These are phyloP conservation scores for Logfia minima DNA, from an alignment of 129 eudicot genomes.

Conservation along the genomic window DNA sequence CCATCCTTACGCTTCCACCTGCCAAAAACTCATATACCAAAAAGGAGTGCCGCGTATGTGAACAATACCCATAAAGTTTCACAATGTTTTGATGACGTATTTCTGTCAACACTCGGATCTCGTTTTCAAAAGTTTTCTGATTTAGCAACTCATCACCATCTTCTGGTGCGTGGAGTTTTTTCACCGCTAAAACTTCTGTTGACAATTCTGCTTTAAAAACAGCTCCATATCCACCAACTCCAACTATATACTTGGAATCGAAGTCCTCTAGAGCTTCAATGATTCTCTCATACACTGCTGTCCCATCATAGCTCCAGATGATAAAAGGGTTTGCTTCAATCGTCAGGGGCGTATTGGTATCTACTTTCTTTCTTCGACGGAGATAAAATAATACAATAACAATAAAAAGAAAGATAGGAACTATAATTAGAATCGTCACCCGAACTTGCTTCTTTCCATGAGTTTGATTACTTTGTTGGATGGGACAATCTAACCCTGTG, in stretches of 20 bases:
- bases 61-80: constrained; percentile 44
- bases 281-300: constrained; percentile 31
- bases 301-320: constrained; percentile 44
- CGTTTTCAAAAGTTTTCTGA: constrained; percentile 26
- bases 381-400: constrained; percentile 3
- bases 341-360: background rate
- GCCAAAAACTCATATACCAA: constrained; percentile 32
- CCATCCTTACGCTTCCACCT: constrained; percentile 24
- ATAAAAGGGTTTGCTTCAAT: background rate
- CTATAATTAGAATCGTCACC: background rate
- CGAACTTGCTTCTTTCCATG: background rate
- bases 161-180: constrained; percentile 27
- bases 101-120: constrained; percentile 27
- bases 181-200: constrained; percentile 33
- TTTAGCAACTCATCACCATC: constrained; percentile 6
- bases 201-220: constrained; percentile 37
- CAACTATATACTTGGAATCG: constrained; percentile 24
- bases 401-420: constrained; percentile 12
- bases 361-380: constrained; percentile 5
- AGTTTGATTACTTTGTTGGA: background rate
- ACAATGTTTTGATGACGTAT: constrained; percentile 40
- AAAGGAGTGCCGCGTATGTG: constrained; percentile 34
- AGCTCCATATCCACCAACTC: constrained; percentile 35
- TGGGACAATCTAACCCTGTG: constrained; percentile 36
- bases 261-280: constrained; percentile 41